phyloP scores from a whole-genome alignment of 495 filamentous ascomycete species.

The Clohesyomyces aquaticus region DNA sequence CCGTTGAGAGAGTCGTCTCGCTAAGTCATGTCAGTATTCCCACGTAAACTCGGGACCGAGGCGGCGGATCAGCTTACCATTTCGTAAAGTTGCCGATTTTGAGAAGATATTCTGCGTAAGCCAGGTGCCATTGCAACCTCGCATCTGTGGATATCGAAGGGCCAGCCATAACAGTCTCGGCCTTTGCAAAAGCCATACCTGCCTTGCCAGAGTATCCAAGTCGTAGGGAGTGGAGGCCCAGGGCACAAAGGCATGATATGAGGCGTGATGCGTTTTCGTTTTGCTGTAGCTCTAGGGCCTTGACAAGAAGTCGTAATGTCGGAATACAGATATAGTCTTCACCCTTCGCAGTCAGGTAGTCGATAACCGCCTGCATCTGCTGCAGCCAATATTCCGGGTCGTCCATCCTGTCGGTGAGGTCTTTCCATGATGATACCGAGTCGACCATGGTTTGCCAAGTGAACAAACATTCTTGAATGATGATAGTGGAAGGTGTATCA shows the following conservation, averaged over 20 bases:
- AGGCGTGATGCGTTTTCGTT: constrained; percentile 45
- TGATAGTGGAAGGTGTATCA: constrained; percentile 51
- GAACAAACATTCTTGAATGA: constrained; percentile 54
- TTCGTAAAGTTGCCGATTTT: constrained; percentile 60
- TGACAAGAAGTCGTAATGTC: constrained; percentile 55
- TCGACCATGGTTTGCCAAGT: constrained; percentile 59
- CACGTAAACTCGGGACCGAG: background rate
- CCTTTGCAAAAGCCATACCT: constrained; percentile 63
- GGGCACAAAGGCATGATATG: constrained; percentile 59
- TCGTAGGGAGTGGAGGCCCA: constrained; percentile 73
- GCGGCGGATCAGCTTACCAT: constrained; percentile 42
- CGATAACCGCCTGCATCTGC: constrained; percentile 69
- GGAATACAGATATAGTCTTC: constrained; percentile 50
- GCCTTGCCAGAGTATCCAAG: constrained; percentile 80
- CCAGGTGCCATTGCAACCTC: constrained; percentile 65
- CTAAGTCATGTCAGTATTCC: constrained; percentile 23
- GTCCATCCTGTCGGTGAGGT: constrained; percentile 62
- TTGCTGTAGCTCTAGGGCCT: constrained; percentile 60
- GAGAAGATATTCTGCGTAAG: constrained; percentile 74
- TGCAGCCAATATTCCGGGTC: constrained; percentile 62
- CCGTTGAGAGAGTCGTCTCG: constrained; percentile 23
- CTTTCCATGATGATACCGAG: constrained; percentile 52
- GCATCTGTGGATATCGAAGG: constrained; percentile 50
- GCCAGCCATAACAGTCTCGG: constrained; percentile 53
- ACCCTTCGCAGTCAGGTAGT: constrained; percentile 80